Evolutionary conservation across 345 rosid species (phyloP), one percentile per base, ranked within the genome.

Genomic region (Kandelia obovata): DNA sequence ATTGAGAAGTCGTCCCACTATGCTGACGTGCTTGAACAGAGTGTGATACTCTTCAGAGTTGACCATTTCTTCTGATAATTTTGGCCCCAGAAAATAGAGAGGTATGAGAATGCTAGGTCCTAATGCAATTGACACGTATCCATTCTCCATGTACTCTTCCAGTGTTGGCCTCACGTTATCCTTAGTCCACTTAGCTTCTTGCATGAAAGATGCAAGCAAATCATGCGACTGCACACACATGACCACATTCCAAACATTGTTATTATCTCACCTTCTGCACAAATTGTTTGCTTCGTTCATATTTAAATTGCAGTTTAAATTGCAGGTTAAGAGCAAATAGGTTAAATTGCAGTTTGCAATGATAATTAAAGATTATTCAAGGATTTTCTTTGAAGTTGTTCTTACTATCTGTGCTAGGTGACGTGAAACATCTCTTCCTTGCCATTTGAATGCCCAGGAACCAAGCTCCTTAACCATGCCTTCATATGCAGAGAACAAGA

Each of bases 51-150:
- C 49, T 13, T 43, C 17, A 43, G 49, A 43, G 49, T 43, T 13
- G 3, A 43, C 49, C 49, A 43, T 43, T 43, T 43, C 49, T 16
- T 13, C 49, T 0, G 49, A 43, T 43, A 43, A 43, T 43, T 43
- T 13, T 11, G 49, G 49, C 49, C 49, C 49, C 49, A 43, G 49
- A 43, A 43, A 43, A 43, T 57, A 71, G 4, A 71, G 55, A 3
- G 75, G 75, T 8, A 71, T 51, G 3, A 64, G 63, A 58, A 70
- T 62, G 15, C 60, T 53, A 0, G 75, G 75, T 31, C 75, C 75
- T 62, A 71, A 58, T 2, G 75, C 75, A 47, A 71, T 53, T 26
- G 63, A 53, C 16, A 71, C 69, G 3, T 58, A 71, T 57, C 63
- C 75, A 16, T 56, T 62, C 16, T 61, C 61, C 52, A 64, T 57